These are phyloP conservation scores for Pisolithus albus DNA, from an alignment of 768 basidiomycete genomes.

Conservation along the genomic window DNA sequence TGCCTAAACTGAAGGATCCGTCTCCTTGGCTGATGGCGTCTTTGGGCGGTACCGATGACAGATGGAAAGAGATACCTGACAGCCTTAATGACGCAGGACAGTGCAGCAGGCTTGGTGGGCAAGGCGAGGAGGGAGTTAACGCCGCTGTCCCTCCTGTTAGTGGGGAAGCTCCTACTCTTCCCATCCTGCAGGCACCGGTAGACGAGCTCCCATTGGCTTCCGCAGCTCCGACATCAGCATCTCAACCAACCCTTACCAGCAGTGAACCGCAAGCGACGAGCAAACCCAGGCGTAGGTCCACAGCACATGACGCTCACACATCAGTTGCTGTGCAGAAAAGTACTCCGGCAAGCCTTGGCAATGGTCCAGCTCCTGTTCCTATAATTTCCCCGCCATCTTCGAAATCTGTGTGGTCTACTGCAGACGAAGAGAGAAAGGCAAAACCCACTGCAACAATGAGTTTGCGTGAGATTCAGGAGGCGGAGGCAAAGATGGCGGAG, in stretches of 20 bases:
- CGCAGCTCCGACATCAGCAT: neutral
- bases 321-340: conserved; percentile 15
- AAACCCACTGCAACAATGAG: conserved; percentile 48
- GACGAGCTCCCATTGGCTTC: conserved; percentile 4
- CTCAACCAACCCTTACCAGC: conserved; percentile 6
- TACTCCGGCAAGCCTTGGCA: conserved; percentile 6
- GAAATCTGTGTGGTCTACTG: conserved; percentile 62
- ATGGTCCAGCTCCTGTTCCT: conserved; percentile 20
- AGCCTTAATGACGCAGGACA: conserved; percentile 54
- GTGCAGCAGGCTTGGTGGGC: conserved; percentile 48
- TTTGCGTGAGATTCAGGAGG: conserved; percentile 92
- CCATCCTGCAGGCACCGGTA: conserved; percentile 12
- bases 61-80: conserved; percentile 39
- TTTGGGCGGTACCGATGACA: conserved; percentile 39
- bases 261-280: conserved; percentile 15
- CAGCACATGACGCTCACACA: conserved; percentile 20
- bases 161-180: conserved; percentile 10
- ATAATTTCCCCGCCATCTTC: conserved; percentile 19
- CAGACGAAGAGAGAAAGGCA: conserved; percentile 59
- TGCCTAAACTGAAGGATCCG: conserved; percentile 29
- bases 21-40: conserved; percentile 53
- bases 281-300: conserved; percentile 23
- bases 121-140: conserved; percentile 21
- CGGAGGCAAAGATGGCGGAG: conserved; percentile 77
- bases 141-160: conserved; percentile 14